phyloP scores from a whole-genome alignment of 2,329 filamentous ascomycete genomes.

The Hypoxylon sp. region DNA sequence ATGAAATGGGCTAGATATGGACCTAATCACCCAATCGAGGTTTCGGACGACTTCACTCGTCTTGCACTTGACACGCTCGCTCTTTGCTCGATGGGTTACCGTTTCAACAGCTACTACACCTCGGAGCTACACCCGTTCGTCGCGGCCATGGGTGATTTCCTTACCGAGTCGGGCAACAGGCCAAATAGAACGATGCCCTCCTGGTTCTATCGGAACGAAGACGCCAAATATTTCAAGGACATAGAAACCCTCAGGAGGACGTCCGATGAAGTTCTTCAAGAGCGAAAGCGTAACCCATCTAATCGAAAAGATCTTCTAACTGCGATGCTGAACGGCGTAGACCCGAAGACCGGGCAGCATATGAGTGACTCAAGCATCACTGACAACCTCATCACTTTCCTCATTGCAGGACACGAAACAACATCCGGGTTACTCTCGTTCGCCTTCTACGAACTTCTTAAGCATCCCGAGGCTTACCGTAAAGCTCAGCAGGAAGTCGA shows the following conservation, averaged over 20 bases:
- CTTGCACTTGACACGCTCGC: conserved; percentile 79
- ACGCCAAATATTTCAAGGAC: conserved; percentile 65
- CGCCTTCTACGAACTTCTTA: conserved; percentile 73
- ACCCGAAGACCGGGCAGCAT: conserved; percentile 75
- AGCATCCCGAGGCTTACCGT: conserved; percentile 69
- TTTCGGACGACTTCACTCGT: conserved; percentile 56
- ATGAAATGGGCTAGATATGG: conserved; percentile 78
- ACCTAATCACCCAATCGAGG: conserved; percentile 66
- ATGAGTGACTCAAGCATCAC: conserved; percentile 73
- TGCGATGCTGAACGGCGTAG: conserved; percentile 76
- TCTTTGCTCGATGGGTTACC: conserved; percentile 76
- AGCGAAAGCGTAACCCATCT: conserved; percentile 66
- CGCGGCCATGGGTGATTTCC: conserved; percentile 72
- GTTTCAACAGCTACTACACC: conserved; percentile 81
- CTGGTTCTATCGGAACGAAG: conserved; percentile 62
- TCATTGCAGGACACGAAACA: conserved; percentile 79
- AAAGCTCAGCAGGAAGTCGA: conserved; percentile 78
- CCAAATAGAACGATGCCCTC: conserved; percentile 61
- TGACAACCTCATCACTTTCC: conserved; percentile 79
- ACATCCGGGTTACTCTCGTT: conserved; percentile 76
- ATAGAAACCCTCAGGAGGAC: conserved; percentile 68
- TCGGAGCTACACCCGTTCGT: conserved; percentile 78
- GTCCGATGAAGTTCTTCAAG: conserved; percentile 70
- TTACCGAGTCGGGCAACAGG: conserved; percentile 67
- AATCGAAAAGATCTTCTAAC: conserved; percentile 75